Percentiles rank a stretch among this genome's conserved stretches.
Evolutionary conservation across 768 basidiomycete genomes (phyloP).

Genomic region (Chalciporus piperatus): DNA sequence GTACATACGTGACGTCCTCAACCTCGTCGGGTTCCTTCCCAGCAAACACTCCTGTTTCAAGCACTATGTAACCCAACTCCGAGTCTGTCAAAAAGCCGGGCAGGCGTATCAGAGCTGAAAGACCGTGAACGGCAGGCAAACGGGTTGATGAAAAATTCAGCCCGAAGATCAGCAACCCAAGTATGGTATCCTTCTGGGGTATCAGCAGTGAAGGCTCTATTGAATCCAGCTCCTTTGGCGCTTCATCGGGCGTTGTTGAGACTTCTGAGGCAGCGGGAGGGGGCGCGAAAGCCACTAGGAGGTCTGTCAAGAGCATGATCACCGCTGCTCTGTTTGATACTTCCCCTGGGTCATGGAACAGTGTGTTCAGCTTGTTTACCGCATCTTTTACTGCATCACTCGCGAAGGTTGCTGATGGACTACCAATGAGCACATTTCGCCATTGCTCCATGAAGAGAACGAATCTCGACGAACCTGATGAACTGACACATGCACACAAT

Average conservation of each 20-base stretch:
- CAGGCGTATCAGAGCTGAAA: constrained; percentile 67
- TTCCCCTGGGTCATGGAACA: constrained; percentile 75
- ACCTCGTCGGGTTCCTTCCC: constrained; percentile 44
- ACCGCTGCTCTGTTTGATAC: constrained; percentile 62
- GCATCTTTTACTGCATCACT: constrained; percentile 64
- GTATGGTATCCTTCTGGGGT: constrained; percentile 72
- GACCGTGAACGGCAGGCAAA: constrained; percentile 58
- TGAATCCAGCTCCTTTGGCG: constrained; percentile 29
- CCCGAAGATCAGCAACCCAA: constrained; percentile 61
- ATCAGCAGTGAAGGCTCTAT: constrained; percentile 39
- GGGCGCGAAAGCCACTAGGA: constrained; percentile 47
- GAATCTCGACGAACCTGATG: constrained; percentile 60
- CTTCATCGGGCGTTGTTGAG: background rate
- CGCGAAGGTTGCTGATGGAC: constrained; percentile 59
- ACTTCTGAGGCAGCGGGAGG: background rate
- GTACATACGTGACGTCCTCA: constrained; percentile 49
- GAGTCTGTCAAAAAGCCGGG: constrained; percentile 59
- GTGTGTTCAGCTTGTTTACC: constrained; percentile 70
- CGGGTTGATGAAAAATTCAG: constrained; percentile 51
- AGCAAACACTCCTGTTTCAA: constrained; percentile 70
- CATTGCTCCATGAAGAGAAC: background rate
- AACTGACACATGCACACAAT: constrained; percentile 71
- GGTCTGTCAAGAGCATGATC: constrained; percentile 62
- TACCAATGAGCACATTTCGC: constrained; percentile 3
- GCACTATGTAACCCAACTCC: constrained; percentile 79